Percentiles rank a stretch among this genome's conserved stretches.
phyloP scores from a whole-genome alignment of 192 early-diverging fungal species.

The Coemansia aciculifera region DNA sequence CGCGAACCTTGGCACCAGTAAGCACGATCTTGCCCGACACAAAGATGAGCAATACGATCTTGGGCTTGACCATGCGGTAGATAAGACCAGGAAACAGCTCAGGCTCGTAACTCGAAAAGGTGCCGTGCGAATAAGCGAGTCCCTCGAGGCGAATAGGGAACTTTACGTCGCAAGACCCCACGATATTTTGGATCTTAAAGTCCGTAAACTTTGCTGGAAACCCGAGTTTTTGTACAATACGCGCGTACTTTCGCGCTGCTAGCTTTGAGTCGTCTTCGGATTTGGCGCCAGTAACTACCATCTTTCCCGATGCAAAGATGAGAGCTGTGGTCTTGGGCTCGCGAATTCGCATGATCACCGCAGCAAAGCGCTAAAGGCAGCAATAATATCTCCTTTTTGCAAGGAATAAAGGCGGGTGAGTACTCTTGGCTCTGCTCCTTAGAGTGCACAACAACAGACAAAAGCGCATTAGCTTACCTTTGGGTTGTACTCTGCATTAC shows the following conservation, averaged over 20 bases:
- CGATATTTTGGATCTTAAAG: conserved; percentile 99
- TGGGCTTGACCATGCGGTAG: conserved; percentile 98
- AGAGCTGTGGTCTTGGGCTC: conserved; percentile 99
- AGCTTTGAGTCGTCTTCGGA: conserved; percentile 97
- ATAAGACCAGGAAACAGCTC: conserved; percentile 99
- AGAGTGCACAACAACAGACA: neutral
- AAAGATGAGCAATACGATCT: conserved; percentile 98
- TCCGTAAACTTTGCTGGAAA: conserved; percentile 97
- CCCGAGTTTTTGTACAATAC: conserved; percentile 98
- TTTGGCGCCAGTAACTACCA: conserved; percentile 98
- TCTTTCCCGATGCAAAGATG: conserved; percentile 99
- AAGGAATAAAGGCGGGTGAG: conserved; percentile 5
- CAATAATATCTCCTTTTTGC: neutral
- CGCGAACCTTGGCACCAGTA: conserved; percentile 98
- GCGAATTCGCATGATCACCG: conserved; percentile 99
- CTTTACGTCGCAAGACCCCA: conserved; percentile 98
- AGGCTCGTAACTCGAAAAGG: conserved; percentile 91
- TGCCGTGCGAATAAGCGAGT: conserved; percentile 88
- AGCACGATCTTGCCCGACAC: conserved; percentile 99
- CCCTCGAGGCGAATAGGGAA: conserved; percentile 99
- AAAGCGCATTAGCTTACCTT: conserved; percentile 69
- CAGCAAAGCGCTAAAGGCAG: conserved; percentile 90
- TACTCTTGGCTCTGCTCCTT: neutral
- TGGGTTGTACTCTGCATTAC: conserved; percentile 99
- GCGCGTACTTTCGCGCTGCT: conserved; percentile 97